phyloP scores from a whole-genome alignment of 805 yeast genomes.

The Maudiozyma pseudohumilis region DNA sequence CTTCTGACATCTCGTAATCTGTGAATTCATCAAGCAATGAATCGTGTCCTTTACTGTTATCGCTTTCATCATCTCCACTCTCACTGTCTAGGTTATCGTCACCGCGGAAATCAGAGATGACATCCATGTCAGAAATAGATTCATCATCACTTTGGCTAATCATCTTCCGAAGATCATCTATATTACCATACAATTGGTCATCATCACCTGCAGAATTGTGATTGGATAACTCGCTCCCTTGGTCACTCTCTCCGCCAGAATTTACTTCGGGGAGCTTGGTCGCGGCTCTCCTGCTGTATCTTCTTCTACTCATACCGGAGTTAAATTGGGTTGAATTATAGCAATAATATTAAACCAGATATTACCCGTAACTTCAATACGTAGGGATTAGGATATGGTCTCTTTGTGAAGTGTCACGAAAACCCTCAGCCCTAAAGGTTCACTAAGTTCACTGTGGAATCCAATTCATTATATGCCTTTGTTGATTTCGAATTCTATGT shows the following conservation, averaged over 20 bases:
- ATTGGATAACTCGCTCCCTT: neutral
- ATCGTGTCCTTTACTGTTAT: slow-evolving; percentile 12
- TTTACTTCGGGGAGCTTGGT: neutral
- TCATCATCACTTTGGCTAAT: slow-evolving; percentile 12
- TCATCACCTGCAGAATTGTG: slow-evolving; percentile 18
- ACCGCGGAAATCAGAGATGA: slow-evolving; percentile 1
- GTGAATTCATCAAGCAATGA: slow-evolving; percentile 31
- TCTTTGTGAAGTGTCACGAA: no score
- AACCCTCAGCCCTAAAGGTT: no score
- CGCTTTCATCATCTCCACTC: neutral
- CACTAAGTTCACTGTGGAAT: no score
- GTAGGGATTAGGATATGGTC: no score
- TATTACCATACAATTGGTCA: slow-evolving; percentile 22
- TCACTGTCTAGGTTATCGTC: slow-evolving; percentile 3
- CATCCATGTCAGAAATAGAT: slow-evolving; percentile 6
- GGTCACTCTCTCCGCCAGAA: neutral
- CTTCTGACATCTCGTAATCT: slow-evolving; percentile 32
- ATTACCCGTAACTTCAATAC: no score
- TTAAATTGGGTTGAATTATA: no score
- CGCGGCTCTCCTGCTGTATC: neutral
- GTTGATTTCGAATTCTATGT: no score
- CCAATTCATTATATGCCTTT: no score
- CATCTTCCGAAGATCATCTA: slow-evolving; percentile 26
- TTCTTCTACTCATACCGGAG: no score
- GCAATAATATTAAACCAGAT: no score